Evolutionary conservation across 768 basidiomycete species (phyloP).

Genomic region (Lyophyllum atratum): DNA sequence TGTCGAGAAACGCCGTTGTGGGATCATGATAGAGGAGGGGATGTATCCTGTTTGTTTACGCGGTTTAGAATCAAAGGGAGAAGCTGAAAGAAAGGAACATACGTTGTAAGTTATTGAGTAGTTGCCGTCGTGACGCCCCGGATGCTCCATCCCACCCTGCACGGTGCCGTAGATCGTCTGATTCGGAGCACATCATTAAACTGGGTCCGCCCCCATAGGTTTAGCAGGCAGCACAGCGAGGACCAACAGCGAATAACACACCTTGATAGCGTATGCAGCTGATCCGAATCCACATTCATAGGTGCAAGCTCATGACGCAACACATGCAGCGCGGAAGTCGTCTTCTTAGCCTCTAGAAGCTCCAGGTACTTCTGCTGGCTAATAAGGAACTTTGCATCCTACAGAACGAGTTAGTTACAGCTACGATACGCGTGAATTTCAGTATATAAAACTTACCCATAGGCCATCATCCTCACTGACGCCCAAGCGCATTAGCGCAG

Average conservation of each 20-base stretch:
- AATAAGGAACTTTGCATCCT: conserved; percentile 88
- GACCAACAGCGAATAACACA: conserved; percentile 29
- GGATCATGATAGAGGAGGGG: conserved; percentile 91
- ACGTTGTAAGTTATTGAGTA: conserved; percentile 87
- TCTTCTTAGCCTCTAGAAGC: conserved; percentile 78
- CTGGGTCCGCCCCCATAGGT: conserved; percentile 38
- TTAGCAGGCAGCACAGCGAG: background rate
- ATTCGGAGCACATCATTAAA: conserved; percentile 89
- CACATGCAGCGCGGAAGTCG: conserved; percentile 80
- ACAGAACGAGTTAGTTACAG: conserved; percentile 6
- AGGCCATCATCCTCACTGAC: conserved; percentile 68
- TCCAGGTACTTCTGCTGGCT: conserved; percentile 97
- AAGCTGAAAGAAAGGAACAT: conserved; percentile 18
- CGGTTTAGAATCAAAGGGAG: conserved; percentile 5
- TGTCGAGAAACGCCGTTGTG: conserved; percentile 81
- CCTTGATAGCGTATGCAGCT: conserved; percentile 89
- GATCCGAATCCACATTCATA: conserved; percentile 74
- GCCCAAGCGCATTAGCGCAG: conserved; percentile 66
- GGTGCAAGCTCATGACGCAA: conserved; percentile 89
- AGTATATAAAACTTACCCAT: conserved; percentile 50
- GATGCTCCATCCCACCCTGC: conserved; percentile 90
- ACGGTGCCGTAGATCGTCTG: conserved; percentile 77
- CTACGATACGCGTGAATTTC: background rate
- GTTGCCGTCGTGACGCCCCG: conserved; percentile 72
- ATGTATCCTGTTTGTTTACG: conserved; percentile 65